Evolutionary conservation across 75 land plant genomes (phyloP), one percentile per base, ranked within the genome.

Genomic region (Sequoia sempervirens): DNA sequence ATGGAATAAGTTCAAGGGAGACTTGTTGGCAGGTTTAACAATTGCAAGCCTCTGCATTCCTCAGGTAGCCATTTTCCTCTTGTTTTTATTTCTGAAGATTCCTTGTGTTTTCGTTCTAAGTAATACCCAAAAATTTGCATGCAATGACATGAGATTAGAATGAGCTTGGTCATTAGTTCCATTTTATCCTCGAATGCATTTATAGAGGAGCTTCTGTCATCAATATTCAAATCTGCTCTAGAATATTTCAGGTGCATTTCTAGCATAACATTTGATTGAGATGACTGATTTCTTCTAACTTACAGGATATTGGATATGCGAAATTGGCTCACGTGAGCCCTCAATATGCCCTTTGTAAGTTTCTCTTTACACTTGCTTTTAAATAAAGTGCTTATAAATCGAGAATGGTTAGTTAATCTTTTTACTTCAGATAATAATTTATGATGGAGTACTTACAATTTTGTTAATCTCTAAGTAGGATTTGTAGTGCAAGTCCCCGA

Each of bases 11-110:
- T 87, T 96, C 72, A 87, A 64, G 80, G 82, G 89, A 5, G 99
- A 96, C 82, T 26, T 95, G 13, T 78, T 96, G n/a, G 87, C 99
- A 15, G 99, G 99, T 1, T 88, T 95, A 64, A 96, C 99, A 85
- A 96, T 94, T 84, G 96, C 94, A 34, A 96, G 95, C 66, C 95
- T 94, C 20, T 89, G 89, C 80, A 89, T 96, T 79, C 98, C 95
- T 76, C 96, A 94, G 92, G 94, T 91, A 72, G 82, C n/a, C 5
- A 61, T 84, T 70, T 64, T 64, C 15, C 9, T 50, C 14, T 12
- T 64, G 0, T 26, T 64, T 23, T 23, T 64, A 56, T 64, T 26
- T 64, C 28, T 64, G 9, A 64, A 64, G 68, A 64, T 64, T 64
- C 28, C 28, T 28, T 64, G 6, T 64, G 53, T 12, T 50, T 50